Evolutionary conservation across 2,329 filamentous ascomycete genomes (phyloP).

Genomic region (Aspergillus pseudotamarii): DNA sequence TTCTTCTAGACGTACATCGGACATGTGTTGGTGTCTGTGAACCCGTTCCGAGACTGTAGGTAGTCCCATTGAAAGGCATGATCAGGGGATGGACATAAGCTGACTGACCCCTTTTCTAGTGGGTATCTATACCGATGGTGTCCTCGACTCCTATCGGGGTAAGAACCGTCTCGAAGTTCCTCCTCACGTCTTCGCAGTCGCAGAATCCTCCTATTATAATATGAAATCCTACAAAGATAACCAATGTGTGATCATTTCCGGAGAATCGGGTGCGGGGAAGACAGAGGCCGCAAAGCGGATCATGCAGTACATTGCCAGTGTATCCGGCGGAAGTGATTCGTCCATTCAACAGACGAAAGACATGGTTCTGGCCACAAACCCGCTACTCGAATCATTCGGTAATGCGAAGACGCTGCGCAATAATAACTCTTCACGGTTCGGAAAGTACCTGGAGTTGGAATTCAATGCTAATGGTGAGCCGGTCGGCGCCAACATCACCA

Average conservation of each 20-base stretch:
- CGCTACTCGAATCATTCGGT: conserved; percentile 93
- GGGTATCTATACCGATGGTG: conserved; percentile 95
- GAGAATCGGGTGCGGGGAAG: conserved; percentile 97
- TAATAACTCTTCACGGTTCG: conserved; percentile 98
- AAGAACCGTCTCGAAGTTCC: conserved; percentile 94
- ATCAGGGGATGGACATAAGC: neutral
- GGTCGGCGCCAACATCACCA: conserved; percentile 95
- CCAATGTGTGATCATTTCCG: conserved; percentile 98
- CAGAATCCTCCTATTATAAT: conserved; percentile 96
- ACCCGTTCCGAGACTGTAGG: conserved; percentile 87
- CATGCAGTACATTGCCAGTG: conserved; percentile 99
- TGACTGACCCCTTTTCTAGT: conserved; percentile 53
- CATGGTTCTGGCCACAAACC: conserved; percentile 98
- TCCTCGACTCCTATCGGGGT: conserved; percentile 90
- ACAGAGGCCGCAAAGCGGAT: conserved; percentile 97
- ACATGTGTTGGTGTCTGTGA: conserved; percentile 98
- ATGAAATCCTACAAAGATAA: conserved; percentile 99
- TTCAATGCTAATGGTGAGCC: conserved; percentile 92
- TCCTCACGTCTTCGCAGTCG: conserved; percentile 96
- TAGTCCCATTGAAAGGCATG: conserved; percentile 22
- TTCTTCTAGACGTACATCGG: conserved; percentile 82
- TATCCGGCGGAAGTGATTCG: conserved; percentile 80
- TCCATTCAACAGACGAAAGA: conserved; percentile 97
- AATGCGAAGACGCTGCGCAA: conserved; percentile 98
- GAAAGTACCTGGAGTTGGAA: conserved; percentile 96